These are phyloP conservation scores for Clonostachys byssicola DNA, from an alignment of 2,329 filamentous ascomycete genomes.

Conservation along the genomic window DNA sequence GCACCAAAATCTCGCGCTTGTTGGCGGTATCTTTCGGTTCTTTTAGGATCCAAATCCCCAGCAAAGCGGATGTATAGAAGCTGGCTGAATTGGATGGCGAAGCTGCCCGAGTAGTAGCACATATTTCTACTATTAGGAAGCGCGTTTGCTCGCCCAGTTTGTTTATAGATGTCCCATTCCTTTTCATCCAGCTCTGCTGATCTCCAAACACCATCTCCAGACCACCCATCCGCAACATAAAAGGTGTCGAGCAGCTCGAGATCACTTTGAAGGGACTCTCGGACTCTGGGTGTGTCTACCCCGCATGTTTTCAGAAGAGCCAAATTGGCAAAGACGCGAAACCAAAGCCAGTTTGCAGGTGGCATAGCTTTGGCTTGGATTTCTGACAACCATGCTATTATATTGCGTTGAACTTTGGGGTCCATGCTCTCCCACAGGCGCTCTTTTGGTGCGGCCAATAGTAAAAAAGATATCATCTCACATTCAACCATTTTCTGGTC, in stretches of 20 bases:
- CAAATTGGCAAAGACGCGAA: conserved; percentile 43
- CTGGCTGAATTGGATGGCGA: conserved; percentile 47
- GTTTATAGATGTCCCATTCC: neutral
- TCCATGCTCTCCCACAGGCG: conserved; percentile 20
- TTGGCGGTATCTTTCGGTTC: conserved; percentile 28
- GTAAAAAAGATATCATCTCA: conserved; percentile 42
- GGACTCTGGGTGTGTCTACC: conserved; percentile 6
- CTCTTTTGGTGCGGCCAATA: conserved; percentile 33
- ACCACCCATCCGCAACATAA: conserved; percentile 39
- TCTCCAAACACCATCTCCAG: conserved; percentile 38
- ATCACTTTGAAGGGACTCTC: conserved; percentile 20
- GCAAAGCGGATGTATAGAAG: conserved; percentile 39
- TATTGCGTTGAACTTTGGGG: neutral
- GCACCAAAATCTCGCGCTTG: conserved; percentile 30
- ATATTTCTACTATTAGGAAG: conserved; percentile 27
- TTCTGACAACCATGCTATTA: conserved; percentile 31
- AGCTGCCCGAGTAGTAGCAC: conserved; percentile 50
- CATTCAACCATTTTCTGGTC: conserved; percentile 53
- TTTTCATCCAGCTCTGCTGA: conserved; percentile 2
- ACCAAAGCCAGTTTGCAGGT: conserved; percentile 47
- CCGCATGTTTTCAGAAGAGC: conserved; percentile 31
- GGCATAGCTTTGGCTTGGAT: conserved; percentile 41
- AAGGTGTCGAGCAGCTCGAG: conserved; percentile 37
- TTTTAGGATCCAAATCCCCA: conserved; percentile 28
- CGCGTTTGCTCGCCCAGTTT: conserved; percentile 11